phyloP scores from a whole-genome alignment of 2,329 filamentous ascomycete genomes.

The Lizonia empirigonia region DNA sequence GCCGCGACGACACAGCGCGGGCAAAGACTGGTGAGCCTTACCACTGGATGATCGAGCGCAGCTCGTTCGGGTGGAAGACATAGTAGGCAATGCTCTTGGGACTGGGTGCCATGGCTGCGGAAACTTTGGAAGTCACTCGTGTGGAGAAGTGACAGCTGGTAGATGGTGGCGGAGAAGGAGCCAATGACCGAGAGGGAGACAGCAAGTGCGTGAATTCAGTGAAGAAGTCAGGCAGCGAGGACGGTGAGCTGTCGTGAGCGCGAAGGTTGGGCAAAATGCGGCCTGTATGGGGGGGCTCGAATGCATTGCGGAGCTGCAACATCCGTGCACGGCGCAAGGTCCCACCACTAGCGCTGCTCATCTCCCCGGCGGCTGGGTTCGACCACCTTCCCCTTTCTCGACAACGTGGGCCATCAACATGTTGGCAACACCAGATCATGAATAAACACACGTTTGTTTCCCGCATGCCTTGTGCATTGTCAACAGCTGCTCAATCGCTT shows the following conservation, averaged over 20 bases:
- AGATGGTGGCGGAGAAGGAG: conserved; percentile 1
- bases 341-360: conserved; percentile 12
- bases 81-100: conserved; percentile 68
- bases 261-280: conserved; percentile 17
- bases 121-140: conserved; percentile 20
- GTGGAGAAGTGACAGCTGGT: conserved; percentile 4
- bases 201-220: conserved; percentile 13
- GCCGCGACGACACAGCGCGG: not conserved
- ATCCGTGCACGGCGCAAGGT: conserved; percentile 11
- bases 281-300: conserved; percentile 16
- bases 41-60: conserved; percentile 90
- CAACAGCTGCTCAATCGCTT: not conserved
- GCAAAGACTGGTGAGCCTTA: too few species aligned
- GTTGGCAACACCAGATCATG: not conserved
- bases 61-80: conserved; percentile 73
- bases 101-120: conserved; percentile 42
- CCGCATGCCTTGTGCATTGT: too few species aligned
- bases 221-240: conserved; percentile 17
- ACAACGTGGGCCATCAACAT: too few species aligned
- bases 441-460: too few species aligned
- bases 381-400: not conserved
- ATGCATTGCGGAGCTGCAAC: conserved; percentile 14
- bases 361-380: conserved; percentile 12
- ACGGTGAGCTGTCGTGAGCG: conserved; percentile 10
- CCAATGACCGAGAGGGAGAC: conserved; percentile 11